Conservation (phyloP, 768 basidiomycete species). For the Panaeolus papilionaceus region DNA sequence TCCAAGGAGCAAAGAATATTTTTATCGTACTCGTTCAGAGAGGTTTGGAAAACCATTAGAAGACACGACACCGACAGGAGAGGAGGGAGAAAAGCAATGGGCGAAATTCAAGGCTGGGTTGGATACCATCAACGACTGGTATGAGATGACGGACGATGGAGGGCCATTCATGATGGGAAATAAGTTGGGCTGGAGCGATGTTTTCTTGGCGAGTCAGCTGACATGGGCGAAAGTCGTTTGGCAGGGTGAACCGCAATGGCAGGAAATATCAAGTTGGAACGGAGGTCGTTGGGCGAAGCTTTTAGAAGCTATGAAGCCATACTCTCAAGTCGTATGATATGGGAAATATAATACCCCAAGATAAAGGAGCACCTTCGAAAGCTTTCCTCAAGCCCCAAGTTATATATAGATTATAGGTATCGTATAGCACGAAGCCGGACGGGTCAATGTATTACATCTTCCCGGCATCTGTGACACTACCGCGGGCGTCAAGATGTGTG, state of each 20-base stretch:
- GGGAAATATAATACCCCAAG: neutral
- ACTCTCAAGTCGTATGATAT: conserved; percentile 22
- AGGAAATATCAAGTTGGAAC: conserved; percentile 40
- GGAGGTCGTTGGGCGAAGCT: conserved; percentile 42
- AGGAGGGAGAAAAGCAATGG: conserved; percentile 40
- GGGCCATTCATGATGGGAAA: conserved; percentile 42
- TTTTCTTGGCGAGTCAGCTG: conserved; percentile 38
- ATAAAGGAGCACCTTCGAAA: too few relatives aligned
- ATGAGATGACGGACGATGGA: conserved; percentile 29
- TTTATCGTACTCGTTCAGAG: conserved; percentile 39
- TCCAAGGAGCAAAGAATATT: conserved; percentile 30
- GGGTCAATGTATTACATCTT: too few relatives aligned
- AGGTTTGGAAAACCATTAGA: conserved; percentile 39
- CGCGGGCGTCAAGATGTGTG: too few relatives aligned
- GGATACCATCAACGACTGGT: conserved; percentile 31
- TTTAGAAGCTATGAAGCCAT: conserved; percentile 32
- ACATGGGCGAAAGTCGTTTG: conserved; percentile 39
- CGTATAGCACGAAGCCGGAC: too few relatives aligned
- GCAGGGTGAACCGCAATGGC: conserved; percentile 45
- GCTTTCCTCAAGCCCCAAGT: too few relatives aligned
- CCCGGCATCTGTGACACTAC: too few relatives aligned
- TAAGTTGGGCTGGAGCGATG: conserved; percentile 44
- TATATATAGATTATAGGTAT: too few relatives aligned
- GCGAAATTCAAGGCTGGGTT: conserved; percentile 37
- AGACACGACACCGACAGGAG: conserved; percentile 35